Percentiles rank a stretch among this genome's conserved stretches.
phyloP scores from a whole-genome alignment of 305 asterid species.

The Rubia balearica region DNA sequence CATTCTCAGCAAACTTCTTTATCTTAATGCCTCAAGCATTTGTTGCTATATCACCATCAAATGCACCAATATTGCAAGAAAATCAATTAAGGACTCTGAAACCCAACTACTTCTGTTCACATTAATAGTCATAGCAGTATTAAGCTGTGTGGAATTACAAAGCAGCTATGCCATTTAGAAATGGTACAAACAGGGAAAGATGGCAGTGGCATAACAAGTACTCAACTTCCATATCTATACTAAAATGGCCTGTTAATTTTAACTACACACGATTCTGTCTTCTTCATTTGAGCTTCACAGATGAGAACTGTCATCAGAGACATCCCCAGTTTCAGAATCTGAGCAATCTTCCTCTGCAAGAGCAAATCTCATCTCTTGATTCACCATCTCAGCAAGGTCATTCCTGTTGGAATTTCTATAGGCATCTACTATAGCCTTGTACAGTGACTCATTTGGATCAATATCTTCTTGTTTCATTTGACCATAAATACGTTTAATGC shows the following conservation, averaged over 20 bases:
- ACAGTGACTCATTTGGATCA: constrained; percentile 53
- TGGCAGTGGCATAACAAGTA: background rate
- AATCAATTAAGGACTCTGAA: background rate
- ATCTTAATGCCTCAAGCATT: background rate
- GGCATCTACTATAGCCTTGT: constrained; percentile 60
- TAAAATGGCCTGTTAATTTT: background rate
- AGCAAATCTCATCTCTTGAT: constrained; percentile 63
- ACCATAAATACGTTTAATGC: constrained; percentile 67
- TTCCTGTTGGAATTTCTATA: constrained; percentile 50
- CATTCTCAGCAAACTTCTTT: background rate
- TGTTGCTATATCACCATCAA: background rate
- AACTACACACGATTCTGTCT: background rate
- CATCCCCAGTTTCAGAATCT: constrained; percentile 45
- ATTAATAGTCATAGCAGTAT: background rate
- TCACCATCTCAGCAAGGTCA: constrained; percentile 69
- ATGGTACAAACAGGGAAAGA: background rate
- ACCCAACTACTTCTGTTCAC: background rate
- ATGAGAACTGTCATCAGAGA: constrained; percentile 12
- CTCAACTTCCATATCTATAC: constrained; percentile 5
- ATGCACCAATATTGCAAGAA: background rate
- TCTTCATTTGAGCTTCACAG: constrained; percentile 2
- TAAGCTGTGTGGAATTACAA: background rate
- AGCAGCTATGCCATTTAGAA: constrained; percentile 4
- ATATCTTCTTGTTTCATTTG: constrained; percentile 53
- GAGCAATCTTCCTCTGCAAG: constrained; percentile 26